Percentiles rank a stretch among this genome's conserved stretches.
phyloP scores from a whole-genome alignment of 2,329 filamentous ascomycete species.

The Sporothrix sp. region DNA sequence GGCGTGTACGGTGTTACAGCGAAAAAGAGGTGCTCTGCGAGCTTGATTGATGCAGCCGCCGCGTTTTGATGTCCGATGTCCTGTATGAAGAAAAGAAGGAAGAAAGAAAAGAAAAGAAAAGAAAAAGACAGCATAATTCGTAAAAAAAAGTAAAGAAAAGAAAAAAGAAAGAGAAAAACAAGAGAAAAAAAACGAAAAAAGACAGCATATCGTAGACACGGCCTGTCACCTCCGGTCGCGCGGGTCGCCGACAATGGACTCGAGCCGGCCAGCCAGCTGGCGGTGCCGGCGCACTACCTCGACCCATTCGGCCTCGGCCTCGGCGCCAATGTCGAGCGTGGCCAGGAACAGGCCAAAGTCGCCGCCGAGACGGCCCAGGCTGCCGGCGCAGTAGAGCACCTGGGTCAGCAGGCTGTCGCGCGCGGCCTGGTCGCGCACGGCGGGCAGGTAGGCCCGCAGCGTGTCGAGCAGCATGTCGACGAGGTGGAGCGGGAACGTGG shows the following conservation, averaged over 20 bases:
- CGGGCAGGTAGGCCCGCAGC: constrained; percentile 65
- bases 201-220: no score
- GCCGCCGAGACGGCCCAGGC: constrained; percentile 77
- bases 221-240: constrained; percentile 22
- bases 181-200: background rate
- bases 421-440: constrained; percentile 67
- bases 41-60: no score
- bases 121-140: background rate
- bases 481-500: constrained; percentile 77
- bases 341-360: constrained; percentile 89
- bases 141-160: no score
- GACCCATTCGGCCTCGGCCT: constrained; percentile 64
- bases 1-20: background rate
- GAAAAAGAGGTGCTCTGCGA: background rate
- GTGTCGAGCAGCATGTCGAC: constrained; percentile 73
- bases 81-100: background rate
- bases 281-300: constrained; percentile 83
- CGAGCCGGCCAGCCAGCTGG: constrained; percentile 68
- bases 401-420: constrained; percentile 86
- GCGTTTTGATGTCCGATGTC: no score
- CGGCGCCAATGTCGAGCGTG: constrained; percentile 36
- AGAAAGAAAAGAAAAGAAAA: background rate
- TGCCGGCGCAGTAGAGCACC: constrained; percentile 86
- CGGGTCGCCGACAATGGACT: constrained; percentile 54
- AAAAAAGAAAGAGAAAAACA: no score